A percentile compares a stretch with the other conserved stretches of the same genome.
Conservation (phyloP, 306 rosid genomes). For the Acacia melanoxylon region DNA sequence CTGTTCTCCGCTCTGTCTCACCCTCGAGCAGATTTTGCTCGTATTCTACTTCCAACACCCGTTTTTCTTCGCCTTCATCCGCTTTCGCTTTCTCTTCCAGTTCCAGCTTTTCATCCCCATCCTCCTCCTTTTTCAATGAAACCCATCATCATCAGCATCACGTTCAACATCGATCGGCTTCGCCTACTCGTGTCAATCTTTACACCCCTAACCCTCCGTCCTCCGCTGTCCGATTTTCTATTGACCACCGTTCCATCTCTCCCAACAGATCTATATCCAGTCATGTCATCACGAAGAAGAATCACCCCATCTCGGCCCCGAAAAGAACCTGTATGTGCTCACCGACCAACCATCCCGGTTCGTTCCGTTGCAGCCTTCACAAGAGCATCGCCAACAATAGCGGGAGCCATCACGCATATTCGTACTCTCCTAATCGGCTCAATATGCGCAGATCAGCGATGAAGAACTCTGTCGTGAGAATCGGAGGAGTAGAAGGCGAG, state of each 20-base stretch:
- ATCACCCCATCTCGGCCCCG: constrained; percentile 51
- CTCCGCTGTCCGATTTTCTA: constrained; percentile 68
- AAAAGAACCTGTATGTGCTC: constrained; percentile 93
- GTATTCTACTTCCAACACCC: constrained; percentile 28
- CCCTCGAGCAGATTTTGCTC: constrained; percentile 58
- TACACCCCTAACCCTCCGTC: constrained; percentile 42
- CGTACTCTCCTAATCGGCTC: constrained; percentile 58
- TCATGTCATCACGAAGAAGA: constrained; percentile 53
- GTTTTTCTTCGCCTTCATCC: constrained; percentile 39
- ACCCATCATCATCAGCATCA: constrained; percentile 32
- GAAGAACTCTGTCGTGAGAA: constrained; percentile 89
- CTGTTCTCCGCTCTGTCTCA: constrained; percentile 51
- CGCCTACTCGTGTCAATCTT: constrained; percentile 87
- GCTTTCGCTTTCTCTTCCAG: constrained; percentile 63
- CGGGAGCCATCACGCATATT: constrained; percentile 26
- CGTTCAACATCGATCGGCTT: constrained; percentile 57
- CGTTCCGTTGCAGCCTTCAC: constrained; percentile 92
- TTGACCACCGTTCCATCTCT: constrained; percentile 73
- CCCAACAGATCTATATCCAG: constrained; percentile 74
- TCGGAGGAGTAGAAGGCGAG: constrained; percentile 95
- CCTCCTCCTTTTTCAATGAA: constrained; percentile 52
- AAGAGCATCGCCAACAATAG: constrained; percentile 39
- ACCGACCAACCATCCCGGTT: constrained; percentile 87
- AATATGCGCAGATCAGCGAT: constrained; percentile 97
- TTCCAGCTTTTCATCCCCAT: constrained; percentile 50